Conservation (phyloP, 192 early-diverging fungal species). For the Podila epicladia region DNA sequence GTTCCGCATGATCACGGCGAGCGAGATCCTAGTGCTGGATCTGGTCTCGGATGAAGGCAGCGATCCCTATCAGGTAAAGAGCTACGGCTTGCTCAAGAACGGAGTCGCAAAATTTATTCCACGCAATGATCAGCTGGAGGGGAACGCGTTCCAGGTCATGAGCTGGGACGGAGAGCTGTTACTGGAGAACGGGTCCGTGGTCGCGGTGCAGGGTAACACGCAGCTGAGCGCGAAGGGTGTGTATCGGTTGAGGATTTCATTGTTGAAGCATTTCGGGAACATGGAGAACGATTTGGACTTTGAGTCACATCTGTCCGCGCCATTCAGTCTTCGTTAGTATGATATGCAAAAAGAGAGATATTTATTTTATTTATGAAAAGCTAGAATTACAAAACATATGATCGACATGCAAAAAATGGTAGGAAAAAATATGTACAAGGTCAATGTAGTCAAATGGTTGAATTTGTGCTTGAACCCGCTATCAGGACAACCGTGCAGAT, state of each 20-base stretch:
- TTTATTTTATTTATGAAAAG: background rate
- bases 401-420: no score
- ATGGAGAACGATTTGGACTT: conserved; percentile 44
- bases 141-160: conserved; percentile 46
- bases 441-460: no score
- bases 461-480: no score
- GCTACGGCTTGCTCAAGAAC: conserved; percentile 32
- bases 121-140: conserved; percentile 36
- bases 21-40: conserved; percentile 28
- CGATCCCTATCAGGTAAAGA: conserved; percentile 38
- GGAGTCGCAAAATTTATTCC: conserved; percentile 34
- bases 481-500: no score
- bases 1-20: conserved; percentile 38
- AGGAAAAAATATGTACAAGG: no score
- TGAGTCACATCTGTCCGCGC: conserved; percentile 38
- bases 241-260: conserved; percentile 47
- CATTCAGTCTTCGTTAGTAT: conserved; percentile 7
- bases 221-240: background rate
- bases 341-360: background rate
- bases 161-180: conserved; percentile 32
- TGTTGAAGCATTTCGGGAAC: conserved; percentile 54
- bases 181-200: conserved; percentile 6
- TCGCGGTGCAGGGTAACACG: background rate
- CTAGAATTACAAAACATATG: background rate
- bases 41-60: conserved; percentile 31